Base-by-base conservation (phyloP, 1,284 basidiomycete genomes). In the Athelia psychrophila region DNA sequence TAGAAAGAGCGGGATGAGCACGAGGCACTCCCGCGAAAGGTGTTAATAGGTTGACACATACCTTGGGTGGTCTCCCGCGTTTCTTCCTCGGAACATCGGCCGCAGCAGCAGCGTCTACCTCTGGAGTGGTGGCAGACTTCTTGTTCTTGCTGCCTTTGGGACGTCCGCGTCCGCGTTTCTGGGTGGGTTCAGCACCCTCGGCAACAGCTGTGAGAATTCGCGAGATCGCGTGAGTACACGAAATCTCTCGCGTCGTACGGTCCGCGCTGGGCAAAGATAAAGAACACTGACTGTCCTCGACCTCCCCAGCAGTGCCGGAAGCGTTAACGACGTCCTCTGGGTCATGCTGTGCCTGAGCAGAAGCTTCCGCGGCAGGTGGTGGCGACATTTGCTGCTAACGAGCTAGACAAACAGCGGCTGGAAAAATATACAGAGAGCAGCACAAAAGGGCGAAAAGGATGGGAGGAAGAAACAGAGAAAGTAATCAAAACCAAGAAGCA, bases 71-170 rank as follows among this genome's bases (percentile, higher is more conserved):
- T 63, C 88, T 77, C 44, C 89, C 88, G 63, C 88, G 79, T 52
- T 75, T 77, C 72, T 84, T 84, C 73, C 80, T 81, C 20, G 69
- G 71, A 25, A 66, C 56, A 8, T 68, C 55, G n/a, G 72, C 58
- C 30, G 75, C 64, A 47, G 72, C 61, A 47, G 67, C 67, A 22
- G 73, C 59, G 3, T 70, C 61, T 18, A 73, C 59, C 13, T 75
- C 64, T 5, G 27, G 6, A 40, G 71, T 58, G 54, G 65, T 66
- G 60, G 72, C 64, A 51, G 74, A 65, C 65, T 85, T 88, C 79
- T 90, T 91, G 70, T 91, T 91, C 73, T 86, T 91, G 69, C 84
- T 87, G 63, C 88, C 88, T 68, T 85, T 89, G 55, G 88, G 89
- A 57, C 88, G 81, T 49, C 88, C 88, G 47, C 88, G 80, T 62